phyloP scores from a whole-genome alignment of 2,329 filamentous ascomycete genomes.

The Microsporum canis region DNA sequence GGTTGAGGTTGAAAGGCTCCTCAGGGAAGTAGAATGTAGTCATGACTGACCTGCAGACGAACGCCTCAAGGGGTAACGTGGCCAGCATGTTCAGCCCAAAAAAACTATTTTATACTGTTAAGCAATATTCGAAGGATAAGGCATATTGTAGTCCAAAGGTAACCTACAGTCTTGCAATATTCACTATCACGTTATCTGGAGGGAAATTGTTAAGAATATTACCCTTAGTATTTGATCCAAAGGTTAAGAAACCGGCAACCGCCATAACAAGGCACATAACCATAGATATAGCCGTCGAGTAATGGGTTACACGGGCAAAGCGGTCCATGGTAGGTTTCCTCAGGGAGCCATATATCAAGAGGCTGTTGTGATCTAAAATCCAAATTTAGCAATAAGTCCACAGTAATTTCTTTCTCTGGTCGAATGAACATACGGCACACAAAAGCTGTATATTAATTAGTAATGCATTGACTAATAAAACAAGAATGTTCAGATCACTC shows the following conservation, averaged over 20 bases:
- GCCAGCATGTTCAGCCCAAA: conserved; percentile 99
- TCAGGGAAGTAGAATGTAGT: conserved; percentile 65
- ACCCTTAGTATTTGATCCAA: conserved; percentile 80
- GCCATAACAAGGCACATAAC: conserved; percentile 85
- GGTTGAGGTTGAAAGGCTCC: conserved; percentile 67
- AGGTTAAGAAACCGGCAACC: conserved; percentile 78
- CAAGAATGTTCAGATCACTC: background rate
- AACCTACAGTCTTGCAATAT: conserved; percentile 67
- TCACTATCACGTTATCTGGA: conserved; percentile 80
- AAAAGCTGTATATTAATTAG: conserved; percentile 43
- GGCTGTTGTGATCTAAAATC: conserved; percentile 72
- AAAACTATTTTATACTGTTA: conserved; percentile 40
- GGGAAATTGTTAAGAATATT: conserved; percentile 99
- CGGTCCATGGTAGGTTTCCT: conserved; percentile 91
- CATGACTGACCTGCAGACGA: conserved; percentile 96
- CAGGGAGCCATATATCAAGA: conserved; percentile 93
- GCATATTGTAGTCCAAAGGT: background rate
- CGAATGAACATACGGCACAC: conserved; percentile 47
- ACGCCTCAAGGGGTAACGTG: conserved; percentile 88
- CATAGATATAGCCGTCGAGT: conserved; percentile 81
- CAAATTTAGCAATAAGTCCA: conserved; percentile 10
- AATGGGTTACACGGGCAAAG: conserved; percentile 86
- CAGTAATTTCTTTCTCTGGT: background rate
- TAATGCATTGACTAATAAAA: background rate
- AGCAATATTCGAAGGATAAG: background rate